Conservation (phyloP, 2,329 filamentous ascomycete genomes). For the Sporothrix variecibatus region DNA sequence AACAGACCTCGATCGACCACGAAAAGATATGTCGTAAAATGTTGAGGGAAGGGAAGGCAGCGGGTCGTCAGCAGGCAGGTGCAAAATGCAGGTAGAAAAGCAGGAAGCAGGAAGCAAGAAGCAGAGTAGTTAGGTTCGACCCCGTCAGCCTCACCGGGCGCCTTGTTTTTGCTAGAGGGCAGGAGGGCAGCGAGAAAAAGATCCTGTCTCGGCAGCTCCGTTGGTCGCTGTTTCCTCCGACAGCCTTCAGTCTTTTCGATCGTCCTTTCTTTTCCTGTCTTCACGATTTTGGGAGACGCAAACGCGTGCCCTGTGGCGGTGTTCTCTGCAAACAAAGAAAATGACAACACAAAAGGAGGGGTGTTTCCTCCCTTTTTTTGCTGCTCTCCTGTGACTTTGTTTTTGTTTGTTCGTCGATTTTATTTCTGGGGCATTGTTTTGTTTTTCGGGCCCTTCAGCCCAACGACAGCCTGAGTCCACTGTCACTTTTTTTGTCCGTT, state of each 20-base stretch:
- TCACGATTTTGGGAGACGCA: not conserved
- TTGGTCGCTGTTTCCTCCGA: constrained; percentile 11
- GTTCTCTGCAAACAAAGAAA: not conserved
- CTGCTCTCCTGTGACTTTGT: not conserved
- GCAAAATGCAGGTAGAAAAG: not conserved
- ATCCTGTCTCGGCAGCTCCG: constrained; percentile 18
- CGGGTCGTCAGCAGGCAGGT: constrained; percentile 11
- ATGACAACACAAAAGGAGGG: not conserved
- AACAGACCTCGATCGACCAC: not conserved
- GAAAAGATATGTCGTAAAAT: not conserved
- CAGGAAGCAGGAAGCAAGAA: not conserved
- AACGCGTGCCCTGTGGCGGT: not conserved
- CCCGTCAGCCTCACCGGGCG: constrained; percentile 17
- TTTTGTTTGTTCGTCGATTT: constrained; percentile 6
- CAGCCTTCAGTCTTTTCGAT: not conserved
- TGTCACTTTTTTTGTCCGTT: not conserved
- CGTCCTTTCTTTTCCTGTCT: not conserved
- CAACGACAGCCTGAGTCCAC: not conserved
- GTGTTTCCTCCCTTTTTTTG: not conserved
- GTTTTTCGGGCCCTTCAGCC: not conserved
- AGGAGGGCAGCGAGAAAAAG: not conserved
- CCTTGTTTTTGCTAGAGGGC: not conserved
- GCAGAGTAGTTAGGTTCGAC: not conserved
- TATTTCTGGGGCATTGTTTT: not conserved
- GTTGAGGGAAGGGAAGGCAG: not conserved